Percentiles rank a stretch among this genome's conserved stretches.
These are phyloP conservation scores for Dioszegia aurantiaca DNA, from an alignment of 768 basidiomycete species.

Conservation along the genomic window DNA sequence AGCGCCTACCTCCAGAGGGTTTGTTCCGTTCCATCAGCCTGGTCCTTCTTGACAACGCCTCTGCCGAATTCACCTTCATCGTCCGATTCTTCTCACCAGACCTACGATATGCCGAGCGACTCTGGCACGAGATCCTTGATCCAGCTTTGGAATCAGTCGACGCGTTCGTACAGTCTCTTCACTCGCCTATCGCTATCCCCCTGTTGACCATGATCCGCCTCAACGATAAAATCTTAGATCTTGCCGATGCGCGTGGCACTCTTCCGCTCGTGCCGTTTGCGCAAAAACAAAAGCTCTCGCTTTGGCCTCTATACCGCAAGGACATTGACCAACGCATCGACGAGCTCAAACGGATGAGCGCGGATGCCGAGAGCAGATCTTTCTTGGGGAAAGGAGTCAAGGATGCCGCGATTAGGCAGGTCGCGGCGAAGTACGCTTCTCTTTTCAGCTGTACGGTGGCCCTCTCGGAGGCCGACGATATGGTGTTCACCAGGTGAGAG, in stretches of 20 bases:
- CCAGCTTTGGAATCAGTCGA: slow-evolving; percentile 83
- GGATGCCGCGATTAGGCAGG: slow-evolving; percentile 66
- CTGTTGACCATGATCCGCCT: slow-evolving; percentile 88
- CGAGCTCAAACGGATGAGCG: slow-evolving; percentile 74
- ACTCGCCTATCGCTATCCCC: slow-evolving; percentile 69
- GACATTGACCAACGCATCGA: slow-evolving; percentile 80
- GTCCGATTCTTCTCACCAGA: slow-evolving; percentile 69
- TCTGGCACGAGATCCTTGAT: slow-evolving; percentile 93
- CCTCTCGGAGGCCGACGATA: slow-evolving; percentile 79
- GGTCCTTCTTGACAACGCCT: slow-evolving; percentile 92
- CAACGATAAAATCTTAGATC: slow-evolving; percentile 72
- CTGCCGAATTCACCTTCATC: slow-evolving; percentile 85
- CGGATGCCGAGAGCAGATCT: slow-evolving; percentile 57
- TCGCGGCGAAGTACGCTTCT: slow-evolving; percentile 71
- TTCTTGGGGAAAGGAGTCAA: slow-evolving; percentile 62
- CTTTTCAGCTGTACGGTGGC: slow-evolving; percentile 80
- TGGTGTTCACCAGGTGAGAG: slow-evolving; percentile 83
- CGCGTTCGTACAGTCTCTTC: slow-evolving; percentile 67
- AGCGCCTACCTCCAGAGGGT: slow-evolving; percentile 82
- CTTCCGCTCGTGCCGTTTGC: slow-evolving; percentile 77
- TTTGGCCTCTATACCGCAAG: slow-evolving; percentile 95
- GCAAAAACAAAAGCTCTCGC: slow-evolving; percentile 71
- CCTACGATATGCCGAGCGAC: slow-evolving; percentile 47
- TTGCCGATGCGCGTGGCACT: slow-evolving; percentile 73
- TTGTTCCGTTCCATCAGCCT: slow-evolving; percentile 79